A percentile compares a stretch with the other conserved stretches of the same genome.
These are phyloP conservation scores for Neurospora sp. DNA, from an alignment of 495 filamentous ascomycete genomes.

Conservation along the genomic window DNA sequence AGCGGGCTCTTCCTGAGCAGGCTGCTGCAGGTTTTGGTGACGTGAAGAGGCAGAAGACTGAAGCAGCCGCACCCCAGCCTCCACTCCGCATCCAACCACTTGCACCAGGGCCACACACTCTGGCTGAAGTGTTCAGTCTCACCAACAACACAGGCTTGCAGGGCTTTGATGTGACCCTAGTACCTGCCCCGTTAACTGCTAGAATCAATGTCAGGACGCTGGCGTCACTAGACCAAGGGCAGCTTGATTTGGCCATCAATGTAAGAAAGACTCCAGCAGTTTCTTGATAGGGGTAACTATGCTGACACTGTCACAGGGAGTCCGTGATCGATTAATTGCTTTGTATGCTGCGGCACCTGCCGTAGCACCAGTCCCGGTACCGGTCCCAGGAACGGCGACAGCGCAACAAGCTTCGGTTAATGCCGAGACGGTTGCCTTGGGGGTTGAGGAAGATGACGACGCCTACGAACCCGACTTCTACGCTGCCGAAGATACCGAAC, in stretches of 20 bases:
- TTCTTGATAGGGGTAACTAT: conserved; percentile 11
- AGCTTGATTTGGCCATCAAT: conserved; percentile 60
- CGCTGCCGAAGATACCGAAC: conserved; percentile 58
- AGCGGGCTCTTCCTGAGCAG: conserved; percentile 61
- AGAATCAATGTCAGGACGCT: conserved; percentile 67
- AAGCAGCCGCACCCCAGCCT: conserved; percentile 23
- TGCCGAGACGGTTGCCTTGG: conserved; percentile 37
- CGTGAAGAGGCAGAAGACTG: conserved; percentile 29
- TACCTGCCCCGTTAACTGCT: conserved; percentile 64
- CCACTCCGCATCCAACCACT: conserved; percentile 53
- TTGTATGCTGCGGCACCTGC: conserved; percentile 14
- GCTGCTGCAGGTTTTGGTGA: conserved; percentile 46
- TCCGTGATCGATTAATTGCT: conserved; percentile 26
- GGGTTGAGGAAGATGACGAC: conserved; percentile 63
- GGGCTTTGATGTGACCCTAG: conserved; percentile 68
- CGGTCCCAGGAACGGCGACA: not conserved
- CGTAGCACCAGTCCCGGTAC: conserved; percentile 5
- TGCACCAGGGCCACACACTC: conserved; percentile 62
- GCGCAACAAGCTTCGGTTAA: conserved; percentile 33
- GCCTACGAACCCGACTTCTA: conserved; percentile 84
- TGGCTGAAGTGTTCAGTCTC: conserved; percentile 74
- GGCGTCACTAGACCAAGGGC: conserved; percentile 47
- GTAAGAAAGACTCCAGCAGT: conserved; percentile 44
- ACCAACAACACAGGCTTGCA: conserved; percentile 63
- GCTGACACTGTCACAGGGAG: conserved; percentile 26